phyloP scores from a whole-genome alignment of 129 eudicot species.

The Chrysanthemum seticuspe region DNA sequence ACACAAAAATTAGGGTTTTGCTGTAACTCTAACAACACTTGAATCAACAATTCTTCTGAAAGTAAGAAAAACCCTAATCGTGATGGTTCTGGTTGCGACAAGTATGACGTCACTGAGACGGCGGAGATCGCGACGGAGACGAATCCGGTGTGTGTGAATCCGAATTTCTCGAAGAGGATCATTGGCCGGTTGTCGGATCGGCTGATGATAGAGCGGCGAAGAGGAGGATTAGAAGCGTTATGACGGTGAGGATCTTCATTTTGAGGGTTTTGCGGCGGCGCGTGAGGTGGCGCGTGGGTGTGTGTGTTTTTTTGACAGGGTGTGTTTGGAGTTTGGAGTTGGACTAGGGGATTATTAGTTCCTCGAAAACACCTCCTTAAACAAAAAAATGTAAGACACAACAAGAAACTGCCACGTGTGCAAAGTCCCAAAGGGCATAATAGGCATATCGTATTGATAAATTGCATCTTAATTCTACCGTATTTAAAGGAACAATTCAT shows the following conservation, averaged over 20 bases:
- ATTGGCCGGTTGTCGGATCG: slow-evolving; percentile 73
- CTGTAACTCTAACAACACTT: slow-evolving; percentile 70
- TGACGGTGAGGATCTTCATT: slow-evolving; percentile 31
- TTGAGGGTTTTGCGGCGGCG: not conserved
- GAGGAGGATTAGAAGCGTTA: slow-evolving; percentile 7
- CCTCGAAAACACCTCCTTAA: no score
- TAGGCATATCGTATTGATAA: no score
- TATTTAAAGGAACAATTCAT: no score
- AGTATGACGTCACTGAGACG: slow-evolving; percentile 60
- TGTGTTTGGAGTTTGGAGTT: no score
- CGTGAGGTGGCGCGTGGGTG: not conserved
- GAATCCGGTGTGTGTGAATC: slow-evolving; percentile 88
- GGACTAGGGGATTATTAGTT: no score
- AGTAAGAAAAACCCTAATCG: slow-evolving; percentile 83
- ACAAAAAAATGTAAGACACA: no score
- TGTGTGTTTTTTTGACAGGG: no score
- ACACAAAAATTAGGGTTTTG: slow-evolving; percentile 71
- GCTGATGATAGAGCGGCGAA: slow-evolving; percentile 38
- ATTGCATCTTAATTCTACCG: no score
- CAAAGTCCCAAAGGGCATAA: no score
- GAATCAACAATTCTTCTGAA: slow-evolving; percentile 75
- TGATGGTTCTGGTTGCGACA: slow-evolving; percentile 54
- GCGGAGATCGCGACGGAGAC: slow-evolving; percentile 59
- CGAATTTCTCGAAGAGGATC: slow-evolving; percentile 98
- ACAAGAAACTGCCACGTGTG: no score